Percentiles rank a stretch among this genome's conserved stretches.
These are phyloP conservation scores for Leucosporidium creatinivorum DNA, from an alignment of 768 basidiomycete genomes.

Conservation along the genomic window DNA sequence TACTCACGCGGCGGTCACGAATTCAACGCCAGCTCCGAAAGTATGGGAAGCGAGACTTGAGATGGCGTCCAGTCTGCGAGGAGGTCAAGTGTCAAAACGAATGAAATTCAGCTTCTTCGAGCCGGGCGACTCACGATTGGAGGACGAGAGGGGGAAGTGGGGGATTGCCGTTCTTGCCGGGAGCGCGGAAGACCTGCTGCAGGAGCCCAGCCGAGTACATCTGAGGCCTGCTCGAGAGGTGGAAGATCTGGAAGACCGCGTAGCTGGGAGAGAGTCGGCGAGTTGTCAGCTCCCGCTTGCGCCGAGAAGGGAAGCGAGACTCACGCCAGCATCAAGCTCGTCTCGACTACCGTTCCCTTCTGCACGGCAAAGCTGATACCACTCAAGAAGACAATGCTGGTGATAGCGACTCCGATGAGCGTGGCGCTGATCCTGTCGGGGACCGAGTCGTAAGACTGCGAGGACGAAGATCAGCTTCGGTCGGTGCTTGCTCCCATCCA, in stretches of 20 bases:
- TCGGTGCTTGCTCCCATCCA: not conserved
- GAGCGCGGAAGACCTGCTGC: constrained; percentile 23
- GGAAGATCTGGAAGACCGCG: constrained; percentile 37
- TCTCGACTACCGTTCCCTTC: constrained; percentile 37
- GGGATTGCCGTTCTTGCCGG: constrained; percentile 29
- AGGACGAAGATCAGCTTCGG: constrained; percentile 4
- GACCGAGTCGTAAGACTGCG: constrained; percentile 34
- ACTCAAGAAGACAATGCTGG: constrained; percentile 34
- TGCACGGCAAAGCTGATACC: constrained; percentile 35
- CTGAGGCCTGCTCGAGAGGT: constrained; percentile 31
- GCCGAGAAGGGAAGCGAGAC: not conserved
- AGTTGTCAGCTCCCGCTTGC: not conserved
- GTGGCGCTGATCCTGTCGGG: constrained; percentile 33
- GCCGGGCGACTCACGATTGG: constrained; percentile 10
- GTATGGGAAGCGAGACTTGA: constrained; percentile 32
- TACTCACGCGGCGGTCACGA: constrained; percentile 33
- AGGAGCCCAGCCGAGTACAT: constrained; percentile 32
- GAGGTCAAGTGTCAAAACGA: not conserved
- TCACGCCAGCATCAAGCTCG: constrained; percentile 35
- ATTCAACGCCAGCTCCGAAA: constrained; percentile 37
- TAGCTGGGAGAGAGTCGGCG: constrained; percentile 20
- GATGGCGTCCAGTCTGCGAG: constrained; percentile 20
- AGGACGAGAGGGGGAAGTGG: constrained; percentile 31
- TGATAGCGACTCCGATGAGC: constrained; percentile 36
- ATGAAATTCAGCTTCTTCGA: too few relatives aligned